phyloP scores from a whole-genome alignment of 768 basidiomycete genomes.

The Tylopilus felleus region DNA sequence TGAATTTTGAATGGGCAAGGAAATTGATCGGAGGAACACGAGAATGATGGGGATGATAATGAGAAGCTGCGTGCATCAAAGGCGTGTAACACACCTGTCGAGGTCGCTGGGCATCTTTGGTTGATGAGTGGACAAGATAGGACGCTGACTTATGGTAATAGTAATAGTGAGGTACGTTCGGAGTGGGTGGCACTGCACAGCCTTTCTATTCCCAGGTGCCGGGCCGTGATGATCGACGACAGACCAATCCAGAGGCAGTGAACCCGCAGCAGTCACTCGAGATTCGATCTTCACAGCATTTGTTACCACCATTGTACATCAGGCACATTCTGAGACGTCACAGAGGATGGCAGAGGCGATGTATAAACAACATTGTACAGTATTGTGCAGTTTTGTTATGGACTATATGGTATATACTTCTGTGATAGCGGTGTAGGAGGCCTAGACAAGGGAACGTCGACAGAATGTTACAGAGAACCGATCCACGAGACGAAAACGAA shows the following conservation, averaged over 20 bases:
- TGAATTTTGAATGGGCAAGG: slow-evolving; percentile 9
- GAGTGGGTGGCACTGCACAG: slow-evolving; percentile 26
- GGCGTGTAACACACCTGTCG: slow-evolving; percentile 47
- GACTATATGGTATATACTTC: slow-evolving; percentile 33
- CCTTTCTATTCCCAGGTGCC: slow-evolving; percentile 10
- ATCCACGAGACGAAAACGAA: slow-evolving; percentile 18
- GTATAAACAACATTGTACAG: slow-evolving; percentile 34
- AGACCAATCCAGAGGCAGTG: slow-evolving; percentile 1
- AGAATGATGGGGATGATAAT: slow-evolving; percentile 22
- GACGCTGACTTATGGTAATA: slow-evolving; percentile 27
- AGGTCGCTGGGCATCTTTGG: slow-evolving; percentile 51
- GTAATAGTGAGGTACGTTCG: slow-evolving; percentile 24
- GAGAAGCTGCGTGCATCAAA: slow-evolving; percentile 27
- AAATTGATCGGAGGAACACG: slow-evolving; percentile 26
- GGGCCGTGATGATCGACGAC: slow-evolving; percentile 23
- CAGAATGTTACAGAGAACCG: slow-evolving; percentile 22
- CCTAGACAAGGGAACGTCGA: slow-evolving; percentile 5
- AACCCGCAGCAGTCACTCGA: slow-evolving; percentile 6
- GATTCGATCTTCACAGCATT: slow-evolving; percentile 12
- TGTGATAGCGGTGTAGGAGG: slow-evolving; percentile 23
- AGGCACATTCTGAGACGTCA: slow-evolving; percentile 19
- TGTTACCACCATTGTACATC: slow-evolving; percentile 19
- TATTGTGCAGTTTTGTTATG: slow-evolving; percentile 28
- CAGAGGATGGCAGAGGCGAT: slow-evolving; percentile 9
- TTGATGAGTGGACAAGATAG: slow-evolving; percentile 22